Base-by-base conservation (phyloP, 352 stramenopile genomes). In the Phytophthora ohioensis region DNA sequence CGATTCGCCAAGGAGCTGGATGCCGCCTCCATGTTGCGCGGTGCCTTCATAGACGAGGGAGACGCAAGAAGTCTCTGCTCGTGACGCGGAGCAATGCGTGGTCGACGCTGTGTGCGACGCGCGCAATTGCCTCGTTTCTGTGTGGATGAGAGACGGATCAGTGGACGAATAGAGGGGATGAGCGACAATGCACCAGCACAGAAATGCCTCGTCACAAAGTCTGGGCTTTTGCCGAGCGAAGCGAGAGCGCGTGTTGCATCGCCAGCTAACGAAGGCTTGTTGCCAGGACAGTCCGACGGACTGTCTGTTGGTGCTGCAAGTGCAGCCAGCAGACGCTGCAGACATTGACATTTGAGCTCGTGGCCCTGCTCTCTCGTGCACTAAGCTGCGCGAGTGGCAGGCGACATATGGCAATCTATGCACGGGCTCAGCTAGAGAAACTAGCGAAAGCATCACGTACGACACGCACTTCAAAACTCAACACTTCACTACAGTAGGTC, bases 141-240 rank as follows among this genome's bases (percentile, higher is more conserved):
- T 57, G 52, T 1, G 9, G 52, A 46, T 54, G 54, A 73, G 57
- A 73, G 65, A 64, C 57, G 46, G 57, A 72, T 61, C 64, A 63
- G 65, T 73, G 34, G 65, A 73, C 65, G 65, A 73, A 73, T 36
- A 34, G 38, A 46, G 62, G 61, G 53, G 63, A 70, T 70, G 63
- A 70, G 63, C 63, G 63, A 57, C 47, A 15, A 59, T 72, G 65
- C 65, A 73, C 65, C 51, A 57, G 51, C 65, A 73, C 57, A 73
- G 17, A n/a, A 36, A 34, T 57, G 57, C 46, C 52, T 63, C 52
- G 61, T 69, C 61, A 47, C 61, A 63, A 64, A 57, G 34, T 27
- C 7, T 30, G 49, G 41, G 4, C 21, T 27, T 27, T 27, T 27
- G 21, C 21, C 21, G 21, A 27, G 21, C 21, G 21, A 27, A 27